phyloP scores from a whole-genome alignment of 2,329 filamentous ascomycete genomes.

The Beauveria sp. region DNA sequence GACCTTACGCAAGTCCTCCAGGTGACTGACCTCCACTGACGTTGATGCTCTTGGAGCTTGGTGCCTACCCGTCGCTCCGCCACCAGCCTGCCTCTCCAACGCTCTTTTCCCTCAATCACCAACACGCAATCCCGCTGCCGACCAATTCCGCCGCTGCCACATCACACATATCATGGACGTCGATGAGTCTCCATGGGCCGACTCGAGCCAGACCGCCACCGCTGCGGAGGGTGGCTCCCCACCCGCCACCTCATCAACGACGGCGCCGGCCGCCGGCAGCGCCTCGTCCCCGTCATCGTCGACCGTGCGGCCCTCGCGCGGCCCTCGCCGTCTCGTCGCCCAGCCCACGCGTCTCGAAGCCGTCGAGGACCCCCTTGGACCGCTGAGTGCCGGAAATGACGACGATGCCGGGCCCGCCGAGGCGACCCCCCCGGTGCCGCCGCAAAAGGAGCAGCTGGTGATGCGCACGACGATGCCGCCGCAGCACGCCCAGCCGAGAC shows the following conservation, averaged over 20 bases:
- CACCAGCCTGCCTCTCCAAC: constrained; percentile 2
- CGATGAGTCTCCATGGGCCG: constrained; percentile 48
- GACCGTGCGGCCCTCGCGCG: constrained; percentile 35
- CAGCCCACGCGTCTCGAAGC: constrained; percentile 73
- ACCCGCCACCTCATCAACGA: constrained; percentile 21
- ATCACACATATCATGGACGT: constrained; percentile 34
- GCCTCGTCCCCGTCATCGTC: constrained; percentile 24
- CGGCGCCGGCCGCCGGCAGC: constrained; percentile 22
- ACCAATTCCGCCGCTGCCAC: neutral
- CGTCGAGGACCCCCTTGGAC: constrained; percentile 69
- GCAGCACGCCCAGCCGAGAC: constrained; percentile 34
- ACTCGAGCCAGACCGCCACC: constrained; percentile 29
- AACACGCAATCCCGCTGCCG: neutral
- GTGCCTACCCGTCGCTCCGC: constrained; percentile 5
- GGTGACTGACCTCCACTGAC: constrained; percentile 9
- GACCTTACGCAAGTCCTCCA: constrained; percentile 6
- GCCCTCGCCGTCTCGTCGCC: constrained; percentile 58
- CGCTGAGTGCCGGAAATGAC: constrained; percentile 60
- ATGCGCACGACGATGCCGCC: constrained; percentile 50
- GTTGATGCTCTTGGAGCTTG: constrained; percentile 8
- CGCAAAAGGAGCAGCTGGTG: constrained; percentile 58
- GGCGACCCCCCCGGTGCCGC: constrained; percentile 57
- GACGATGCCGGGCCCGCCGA: constrained; percentile 30
- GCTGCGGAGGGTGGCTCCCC: constrained; percentile 25
- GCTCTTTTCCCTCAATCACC: neutral